Evolutionary conservation across 1,139 yeast species (phyloP).

Genomic region (Kodamaea fungicola): DNA sequence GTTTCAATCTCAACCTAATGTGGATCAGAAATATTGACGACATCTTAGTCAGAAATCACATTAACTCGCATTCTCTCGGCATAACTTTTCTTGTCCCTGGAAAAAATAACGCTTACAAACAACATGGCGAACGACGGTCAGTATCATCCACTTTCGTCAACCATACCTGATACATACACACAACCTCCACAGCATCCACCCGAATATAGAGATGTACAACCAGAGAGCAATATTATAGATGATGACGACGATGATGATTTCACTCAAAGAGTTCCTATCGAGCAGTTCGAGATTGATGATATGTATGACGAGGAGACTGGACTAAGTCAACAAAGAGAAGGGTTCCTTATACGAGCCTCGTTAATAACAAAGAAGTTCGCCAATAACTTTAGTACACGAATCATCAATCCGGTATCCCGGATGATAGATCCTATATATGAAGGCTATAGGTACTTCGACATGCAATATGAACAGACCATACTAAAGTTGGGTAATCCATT

Average conservation of each 20-base stretch:
- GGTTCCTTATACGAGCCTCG: conserved; percentile 29
- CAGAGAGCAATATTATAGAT: conserved; percentile 7
- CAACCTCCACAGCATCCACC: conserved; percentile 29
- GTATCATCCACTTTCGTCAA: conserved; percentile 1
- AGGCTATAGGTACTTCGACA: conserved; percentile 42
- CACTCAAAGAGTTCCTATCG: conserved; percentile 15
- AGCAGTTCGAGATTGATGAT: conserved; percentile 45
- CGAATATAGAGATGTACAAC: conserved; percentile 21
- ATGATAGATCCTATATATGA: conserved; percentile 70
- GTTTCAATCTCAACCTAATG: too few species aligned
- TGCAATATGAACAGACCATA: conserved; percentile 53
- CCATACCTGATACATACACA: not conserved
- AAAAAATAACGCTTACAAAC: too few species aligned
- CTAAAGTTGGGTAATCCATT: conserved; percentile 79
- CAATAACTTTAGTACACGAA: conserved; percentile 36
- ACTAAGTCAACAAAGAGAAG: conserved; percentile 15
- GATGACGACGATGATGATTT: conserved; percentile 6
- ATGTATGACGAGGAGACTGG: conserved; percentile 16
- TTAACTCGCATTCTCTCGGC: too few species aligned
- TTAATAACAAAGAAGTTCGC: conserved; percentile 31
- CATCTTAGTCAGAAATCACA: too few species aligned
- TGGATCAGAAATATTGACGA: too few species aligned
- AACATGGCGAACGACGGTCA: too few species aligned
- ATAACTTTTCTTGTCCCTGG: too few species aligned
- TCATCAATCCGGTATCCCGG: conserved; percentile 52